Evolutionary conservation across 306 rosid genomes (phyloP).

Genomic region (Neltuma alba): DNA sequence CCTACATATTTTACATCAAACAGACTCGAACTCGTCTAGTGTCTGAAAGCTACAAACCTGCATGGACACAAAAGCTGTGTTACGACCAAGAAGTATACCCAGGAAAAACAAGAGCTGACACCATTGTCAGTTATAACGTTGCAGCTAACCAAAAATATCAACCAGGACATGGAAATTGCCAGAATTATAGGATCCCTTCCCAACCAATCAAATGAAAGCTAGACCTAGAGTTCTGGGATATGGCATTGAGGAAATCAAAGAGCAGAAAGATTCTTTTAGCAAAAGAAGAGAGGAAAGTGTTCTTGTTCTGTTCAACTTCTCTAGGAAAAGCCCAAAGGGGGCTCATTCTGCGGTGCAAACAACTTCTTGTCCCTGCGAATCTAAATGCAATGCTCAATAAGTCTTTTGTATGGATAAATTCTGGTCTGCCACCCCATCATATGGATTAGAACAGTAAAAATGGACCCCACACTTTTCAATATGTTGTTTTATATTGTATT

Average conservation of each 20-base stretch:
- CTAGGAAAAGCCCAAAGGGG: neutral
- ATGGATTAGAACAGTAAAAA: too few relatives aligned
- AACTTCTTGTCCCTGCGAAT: neutral
- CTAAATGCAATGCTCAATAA: constrained; percentile 20
- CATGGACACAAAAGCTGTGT: constrained; percentile 10
- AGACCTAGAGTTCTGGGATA: neutral
- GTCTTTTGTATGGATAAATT: neutral
- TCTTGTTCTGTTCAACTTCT: neutral
- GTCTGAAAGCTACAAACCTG: constrained; percentile 30
- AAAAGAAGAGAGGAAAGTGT: neutral
- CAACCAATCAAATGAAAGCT: neutral
- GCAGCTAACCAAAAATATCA: neutral
- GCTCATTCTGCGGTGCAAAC: neutral
- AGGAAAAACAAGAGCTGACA: neutral
- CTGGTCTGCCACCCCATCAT: neutral
- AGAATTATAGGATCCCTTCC: neutral
- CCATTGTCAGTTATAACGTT: neutral
- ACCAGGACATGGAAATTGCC: neutral
- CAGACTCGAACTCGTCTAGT: neutral
- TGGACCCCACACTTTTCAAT: neutral
- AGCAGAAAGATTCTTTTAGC: neutral
- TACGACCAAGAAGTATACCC: neutral
- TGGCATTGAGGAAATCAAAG: neutral
- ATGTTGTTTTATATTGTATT: neutral
- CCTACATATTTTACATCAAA: constrained; percentile 30